A percentile compares a stretch with the other conserved stretches of the same genome.
phyloP scores from a whole-genome alignment of 1,284 basidiomycete genomes.

The Rhizoctonia solani region DNA sequence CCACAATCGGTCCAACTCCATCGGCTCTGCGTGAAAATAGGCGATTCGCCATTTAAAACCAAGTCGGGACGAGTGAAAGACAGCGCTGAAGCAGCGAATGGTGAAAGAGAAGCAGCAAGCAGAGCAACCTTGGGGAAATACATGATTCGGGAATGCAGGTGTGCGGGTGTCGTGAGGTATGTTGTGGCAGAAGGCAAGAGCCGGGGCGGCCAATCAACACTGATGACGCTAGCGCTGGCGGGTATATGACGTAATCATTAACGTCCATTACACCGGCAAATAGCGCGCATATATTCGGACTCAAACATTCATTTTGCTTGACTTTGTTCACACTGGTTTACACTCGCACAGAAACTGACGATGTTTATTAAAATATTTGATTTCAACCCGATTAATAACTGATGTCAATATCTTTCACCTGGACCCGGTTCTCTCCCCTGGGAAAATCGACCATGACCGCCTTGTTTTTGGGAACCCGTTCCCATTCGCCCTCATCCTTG shows the following conservation, averaged over 20 bases:
- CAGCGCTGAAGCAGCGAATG: conserved; percentile 4
- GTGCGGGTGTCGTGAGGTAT: conserved; percentile 8
- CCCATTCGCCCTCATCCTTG: conserved; percentile 46
- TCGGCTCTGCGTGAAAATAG: conserved; percentile 21
- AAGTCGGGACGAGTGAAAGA: conserved; percentile 16
- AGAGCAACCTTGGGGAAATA: conserved; percentile 1
- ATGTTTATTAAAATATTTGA: no score
- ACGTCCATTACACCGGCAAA: background rate
- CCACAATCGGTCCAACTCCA: conserved; percentile 38
- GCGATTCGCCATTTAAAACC: conserved; percentile 8
- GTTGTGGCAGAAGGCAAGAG: conserved; percentile 10
- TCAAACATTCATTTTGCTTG: no score
- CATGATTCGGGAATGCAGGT: background rate
- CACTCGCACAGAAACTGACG: no score
- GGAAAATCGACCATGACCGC: conserved; percentile 44
- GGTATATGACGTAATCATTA: background rate
- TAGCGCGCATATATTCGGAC: background rate
- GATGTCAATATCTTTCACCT: conserved; percentile 2
- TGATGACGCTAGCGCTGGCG: background rate
- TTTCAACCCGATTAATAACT: background rate
- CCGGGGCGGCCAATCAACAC: background rate
- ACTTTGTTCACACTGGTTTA: no score
- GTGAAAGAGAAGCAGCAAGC: background rate
- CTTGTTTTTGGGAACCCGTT: conserved; percentile 46
- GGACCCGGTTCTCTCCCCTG: background rate